Evolutionary conservation across 306 rosid species (phyloP).

Genomic region (Medicago arabica): DNA sequence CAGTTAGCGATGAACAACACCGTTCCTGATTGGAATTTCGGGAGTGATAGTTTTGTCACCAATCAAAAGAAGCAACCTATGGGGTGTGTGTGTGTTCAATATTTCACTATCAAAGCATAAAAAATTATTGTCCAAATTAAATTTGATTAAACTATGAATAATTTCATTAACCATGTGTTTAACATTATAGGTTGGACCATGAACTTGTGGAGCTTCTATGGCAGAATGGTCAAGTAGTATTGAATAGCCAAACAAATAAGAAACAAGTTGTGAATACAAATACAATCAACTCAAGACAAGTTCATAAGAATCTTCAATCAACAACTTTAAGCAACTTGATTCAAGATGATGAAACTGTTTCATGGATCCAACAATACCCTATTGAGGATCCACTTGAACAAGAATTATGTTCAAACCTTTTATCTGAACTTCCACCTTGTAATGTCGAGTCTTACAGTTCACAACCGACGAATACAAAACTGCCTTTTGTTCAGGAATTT

Average conservation of each 20-base stretch:
- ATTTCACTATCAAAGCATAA: slow-evolving; percentile 33
- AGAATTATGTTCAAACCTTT: slow-evolving; percentile 70
- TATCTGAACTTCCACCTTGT: slow-evolving; percentile 64
- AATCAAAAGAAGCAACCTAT: slow-evolving; percentile 62
- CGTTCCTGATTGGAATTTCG: slow-evolving; percentile 75
- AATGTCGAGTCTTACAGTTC: slow-evolving; percentile 54
- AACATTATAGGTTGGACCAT: slow-evolving; percentile 68
- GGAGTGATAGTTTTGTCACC: slow-evolving; percentile 54
- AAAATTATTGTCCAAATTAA: slow-evolving; percentile 34
- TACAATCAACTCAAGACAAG: no score
- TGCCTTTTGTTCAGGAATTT: slow-evolving; percentile 53
- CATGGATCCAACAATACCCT: slow-evolving; percentile 79
- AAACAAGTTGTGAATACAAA: slow-evolving; percentile 46
- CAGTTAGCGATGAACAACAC: slow-evolving; percentile 67
- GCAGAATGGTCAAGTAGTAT: slow-evolving; percentile 86
- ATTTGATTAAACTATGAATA: slow-evolving; percentile 33
- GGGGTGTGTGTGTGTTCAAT: slow-evolving; percentile 72
- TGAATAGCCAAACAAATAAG: slow-evolving; percentile 70
- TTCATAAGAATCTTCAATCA: slow-evolving; percentile 59
- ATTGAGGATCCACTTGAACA: slow-evolving; percentile 75
- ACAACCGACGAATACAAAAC: slow-evolving; percentile 43
- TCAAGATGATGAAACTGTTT: slow-evolving; percentile 72
- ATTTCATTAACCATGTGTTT: slow-evolving; percentile 29
- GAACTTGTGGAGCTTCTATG: slow-evolving; percentile 86
- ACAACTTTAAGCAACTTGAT: slow-evolving; percentile 55